Conservation (phyloP, 1,284 basidiomycete species). For the Megacollybia platyphylla region DNA sequence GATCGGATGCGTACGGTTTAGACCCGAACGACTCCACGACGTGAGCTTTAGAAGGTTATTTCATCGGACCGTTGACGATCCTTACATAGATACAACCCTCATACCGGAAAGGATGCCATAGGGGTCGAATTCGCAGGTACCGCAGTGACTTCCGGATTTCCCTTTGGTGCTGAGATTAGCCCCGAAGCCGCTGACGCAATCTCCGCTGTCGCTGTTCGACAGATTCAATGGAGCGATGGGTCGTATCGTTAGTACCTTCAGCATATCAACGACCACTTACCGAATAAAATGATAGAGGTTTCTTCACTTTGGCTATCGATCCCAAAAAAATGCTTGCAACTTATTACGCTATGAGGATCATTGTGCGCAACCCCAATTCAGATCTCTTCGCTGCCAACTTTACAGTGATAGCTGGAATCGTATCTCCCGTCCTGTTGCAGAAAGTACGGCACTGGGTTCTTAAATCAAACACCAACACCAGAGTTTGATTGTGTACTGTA, state of each 20-base stretch:
- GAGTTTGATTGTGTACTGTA: background rate
- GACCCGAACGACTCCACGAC: conserved; percentile 37
- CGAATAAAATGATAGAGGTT: too few relatives aligned
- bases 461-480: conserved; percentile 11
- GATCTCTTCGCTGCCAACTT: conserved; percentile 36
- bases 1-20: conserved; percentile 8
- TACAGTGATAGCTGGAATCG: conserved; percentile 32
- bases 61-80: background rate
- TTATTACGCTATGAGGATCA: conserved; percentile 42
- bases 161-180: conserved; percentile 31
- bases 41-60: conserved; percentile 13
- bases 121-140: conserved; percentile 62
- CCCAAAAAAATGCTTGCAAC: conserved; percentile 34
- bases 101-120: conserved; percentile 39
- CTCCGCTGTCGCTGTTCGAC: conserved; percentile 25
- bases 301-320: conserved; percentile 42
- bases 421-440: conserved; percentile 42
- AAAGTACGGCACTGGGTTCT: conserved; percentile 26
- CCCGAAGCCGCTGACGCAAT: conserved; percentile 28
- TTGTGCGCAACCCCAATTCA: conserved; percentile 24
- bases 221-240: conserved; percentile 57
- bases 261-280: too few relatives aligned
- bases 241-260: too few relatives aligned
- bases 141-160: conserved; percentile 41
- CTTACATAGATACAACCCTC: conserved; percentile 31